phyloP scores from a whole-genome alignment of 371 early-diverging fungal genomes.

The Mortierella sp. region DNA sequence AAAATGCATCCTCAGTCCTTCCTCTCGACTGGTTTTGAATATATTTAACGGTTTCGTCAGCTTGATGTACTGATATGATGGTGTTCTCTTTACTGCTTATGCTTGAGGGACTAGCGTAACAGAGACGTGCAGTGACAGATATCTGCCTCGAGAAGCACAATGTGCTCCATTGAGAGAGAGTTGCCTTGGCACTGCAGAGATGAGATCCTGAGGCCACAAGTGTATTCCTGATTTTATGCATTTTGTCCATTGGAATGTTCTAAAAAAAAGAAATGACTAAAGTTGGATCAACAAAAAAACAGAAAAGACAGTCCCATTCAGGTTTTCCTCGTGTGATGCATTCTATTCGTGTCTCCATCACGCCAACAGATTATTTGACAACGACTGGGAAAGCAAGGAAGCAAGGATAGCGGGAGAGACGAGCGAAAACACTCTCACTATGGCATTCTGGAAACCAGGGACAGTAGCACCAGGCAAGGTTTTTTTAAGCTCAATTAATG shows the following conservation, averaged over 20 bases:
- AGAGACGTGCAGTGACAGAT: background rate
- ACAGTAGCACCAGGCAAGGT: conserved; percentile 14
- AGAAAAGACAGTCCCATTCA: background rate
- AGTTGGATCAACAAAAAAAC: too few relatives aligned
- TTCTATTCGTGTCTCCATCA: too few relatives aligned
- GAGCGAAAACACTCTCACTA: background rate
- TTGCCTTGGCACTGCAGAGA: background rate
- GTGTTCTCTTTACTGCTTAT: background rate
- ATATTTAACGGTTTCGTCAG: background rate
- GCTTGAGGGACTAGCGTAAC: background rate
- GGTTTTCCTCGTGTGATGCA: too few relatives aligned
- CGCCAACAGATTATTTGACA: too few relatives aligned
- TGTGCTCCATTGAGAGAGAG: background rate
- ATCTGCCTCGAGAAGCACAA: background rate
- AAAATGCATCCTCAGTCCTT: background rate
- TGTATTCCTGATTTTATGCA: background rate
- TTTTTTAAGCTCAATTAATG: background rate
- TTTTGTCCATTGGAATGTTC: background rate
- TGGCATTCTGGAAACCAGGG: conserved; percentile 19
- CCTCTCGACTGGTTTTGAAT: background rate
- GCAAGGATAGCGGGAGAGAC: background rate
- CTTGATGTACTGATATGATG: background rate
- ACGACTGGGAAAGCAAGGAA: background rate
- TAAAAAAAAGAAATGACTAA: background rate
- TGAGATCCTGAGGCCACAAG: background rate